Evolutionary conservation across 306 rosid genomes (phyloP).

Genomic region (Acacia crassicarpa): DNA sequence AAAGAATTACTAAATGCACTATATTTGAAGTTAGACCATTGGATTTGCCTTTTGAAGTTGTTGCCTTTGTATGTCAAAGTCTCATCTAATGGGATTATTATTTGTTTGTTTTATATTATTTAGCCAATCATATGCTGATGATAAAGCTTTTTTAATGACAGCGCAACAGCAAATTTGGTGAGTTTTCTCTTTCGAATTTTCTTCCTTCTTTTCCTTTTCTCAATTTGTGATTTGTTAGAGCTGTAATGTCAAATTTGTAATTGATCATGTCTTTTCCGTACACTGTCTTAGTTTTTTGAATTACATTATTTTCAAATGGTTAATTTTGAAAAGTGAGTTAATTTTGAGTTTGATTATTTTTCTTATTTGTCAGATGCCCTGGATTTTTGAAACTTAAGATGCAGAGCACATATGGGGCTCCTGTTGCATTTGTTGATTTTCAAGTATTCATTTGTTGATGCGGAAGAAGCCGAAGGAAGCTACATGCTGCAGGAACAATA

Average conservation of each 20-base stretch:
- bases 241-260: not conserved
- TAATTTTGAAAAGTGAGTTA: too few relatives aligned
- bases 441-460: too few relatives aligned
- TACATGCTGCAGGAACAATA: too few relatives aligned
- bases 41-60: slow-evolving; percentile 22
- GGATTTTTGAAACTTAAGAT: too few relatives aligned
- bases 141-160: slow-evolving; percentile 42
- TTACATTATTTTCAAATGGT: slow-evolving; percentile 16
- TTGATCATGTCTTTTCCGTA: not conserved
- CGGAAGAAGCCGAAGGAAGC: too few relatives aligned
- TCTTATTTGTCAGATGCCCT: too few relatives aligned
- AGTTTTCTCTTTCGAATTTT: slow-evolving; percentile 27
- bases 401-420: too few relatives aligned
- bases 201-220: not conserved
- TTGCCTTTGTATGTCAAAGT: slow-evolving; percentile 12
- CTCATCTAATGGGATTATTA: slow-evolving; percentile 32
- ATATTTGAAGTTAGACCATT: slow-evolving; percentile 33
- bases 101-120: slow-evolving; percentile 29
- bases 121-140: slow-evolving; percentile 60
- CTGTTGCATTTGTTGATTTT: too few relatives aligned
- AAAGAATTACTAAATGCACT: slow-evolving; percentile 29
- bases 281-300: not conserved
- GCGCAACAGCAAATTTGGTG: slow-evolving; percentile 55
- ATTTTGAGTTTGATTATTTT: too few relatives aligned
- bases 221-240: not conserved